Evolutionary conservation across 148 eudicot species (phyloP).

Genomic region (Suaeda aralocaspica): DNA sequence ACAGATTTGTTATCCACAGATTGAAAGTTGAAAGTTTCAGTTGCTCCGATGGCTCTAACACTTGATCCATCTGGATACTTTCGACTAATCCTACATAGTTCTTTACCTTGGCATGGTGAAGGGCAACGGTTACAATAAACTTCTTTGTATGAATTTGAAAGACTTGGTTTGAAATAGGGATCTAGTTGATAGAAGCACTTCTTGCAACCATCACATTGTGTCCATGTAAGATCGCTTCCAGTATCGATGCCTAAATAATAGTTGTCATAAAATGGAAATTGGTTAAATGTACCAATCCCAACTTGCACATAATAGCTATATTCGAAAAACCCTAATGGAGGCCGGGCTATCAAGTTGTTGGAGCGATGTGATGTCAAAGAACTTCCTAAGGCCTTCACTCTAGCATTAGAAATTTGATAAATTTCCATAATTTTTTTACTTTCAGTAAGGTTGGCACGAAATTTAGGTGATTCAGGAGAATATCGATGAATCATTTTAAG

Average conservation of each 20-base stretch:
- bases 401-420: slow-evolving; percentile 4
- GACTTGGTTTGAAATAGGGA: background rate
- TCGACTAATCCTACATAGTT: no score
- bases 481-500: slow-evolving; percentile 13
- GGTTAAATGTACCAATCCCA: slow-evolving; percentile 19
- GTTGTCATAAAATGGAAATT: background rate
- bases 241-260: slow-evolving; percentile 6
- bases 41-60: background rate
- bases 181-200: slow-evolving; percentile 14
- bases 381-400: background rate
- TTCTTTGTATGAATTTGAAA: background rate
- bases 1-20: background rate
- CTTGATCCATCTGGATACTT: background rate
- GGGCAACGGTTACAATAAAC: no score
- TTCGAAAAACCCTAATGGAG: background rate
- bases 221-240: slow-evolving; percentile 11
- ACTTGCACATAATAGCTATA: background rate
- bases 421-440: background rate
- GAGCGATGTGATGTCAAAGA: background rate
- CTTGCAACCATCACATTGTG: slow-evolving; percentile 23
- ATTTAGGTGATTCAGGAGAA: slow-evolving; percentile 19
- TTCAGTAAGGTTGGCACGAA: slow-evolving; percentile 4
- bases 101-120: no score
- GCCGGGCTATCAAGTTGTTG: background rate
- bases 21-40: slow-evolving; percentile 3